These are phyloP conservation scores for Penicillium egyptiacum DNA, from an alignment of 495 filamentous ascomycete genomes.

Conservation along the genomic window DNA sequence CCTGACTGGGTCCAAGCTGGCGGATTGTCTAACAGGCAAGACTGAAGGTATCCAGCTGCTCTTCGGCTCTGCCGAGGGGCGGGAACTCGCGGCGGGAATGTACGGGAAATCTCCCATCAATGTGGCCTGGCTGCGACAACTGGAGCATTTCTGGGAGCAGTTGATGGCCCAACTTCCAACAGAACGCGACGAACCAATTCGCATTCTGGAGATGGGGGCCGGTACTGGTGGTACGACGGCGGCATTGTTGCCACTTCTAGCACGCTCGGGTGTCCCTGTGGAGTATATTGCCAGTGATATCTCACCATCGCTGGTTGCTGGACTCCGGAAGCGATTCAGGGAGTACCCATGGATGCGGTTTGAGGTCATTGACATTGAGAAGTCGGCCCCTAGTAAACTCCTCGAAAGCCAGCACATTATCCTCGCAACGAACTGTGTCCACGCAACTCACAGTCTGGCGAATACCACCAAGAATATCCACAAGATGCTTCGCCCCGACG, in stretches of 20 bases:
- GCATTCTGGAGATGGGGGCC: background rate
- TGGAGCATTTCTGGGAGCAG: conserved; percentile 37
- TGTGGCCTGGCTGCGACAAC: conserved; percentile 38
- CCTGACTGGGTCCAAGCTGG: conserved; percentile 44
- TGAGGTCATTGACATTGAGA: conserved; percentile 47
- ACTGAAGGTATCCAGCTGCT: conserved; percentile 49
- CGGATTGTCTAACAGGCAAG: conserved; percentile 42
- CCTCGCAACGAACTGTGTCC: conserved; percentile 50
- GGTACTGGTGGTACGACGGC: conserved; percentile 1
- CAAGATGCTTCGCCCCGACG: conserved; percentile 39
- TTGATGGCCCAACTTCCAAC: conserved; percentile 22
- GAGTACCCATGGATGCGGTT: conserved; percentile 49
- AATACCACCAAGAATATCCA: conserved; percentile 32
- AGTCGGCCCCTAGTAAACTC: conserved; percentile 34
- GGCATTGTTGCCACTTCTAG: conserved; percentile 33
- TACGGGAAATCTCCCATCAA: conserved; percentile 49
- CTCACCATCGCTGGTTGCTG: conserved; percentile 43
- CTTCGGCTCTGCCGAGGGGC: conserved; percentile 47
- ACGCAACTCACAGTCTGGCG: conserved; percentile 45
- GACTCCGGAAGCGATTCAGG: conserved; percentile 36
- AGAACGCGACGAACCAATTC: background rate
- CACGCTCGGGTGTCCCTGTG: conserved; percentile 36
- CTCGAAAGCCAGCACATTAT: conserved; percentile 44
- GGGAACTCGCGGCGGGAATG: conserved; percentile 44
- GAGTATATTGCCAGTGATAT: conserved; percentile 54